These are phyloP conservation scores for Fusarium keratoplasticum DNA, from an alignment of 2,329 filamentous ascomycete species.

Conservation along the genomic window DNA sequence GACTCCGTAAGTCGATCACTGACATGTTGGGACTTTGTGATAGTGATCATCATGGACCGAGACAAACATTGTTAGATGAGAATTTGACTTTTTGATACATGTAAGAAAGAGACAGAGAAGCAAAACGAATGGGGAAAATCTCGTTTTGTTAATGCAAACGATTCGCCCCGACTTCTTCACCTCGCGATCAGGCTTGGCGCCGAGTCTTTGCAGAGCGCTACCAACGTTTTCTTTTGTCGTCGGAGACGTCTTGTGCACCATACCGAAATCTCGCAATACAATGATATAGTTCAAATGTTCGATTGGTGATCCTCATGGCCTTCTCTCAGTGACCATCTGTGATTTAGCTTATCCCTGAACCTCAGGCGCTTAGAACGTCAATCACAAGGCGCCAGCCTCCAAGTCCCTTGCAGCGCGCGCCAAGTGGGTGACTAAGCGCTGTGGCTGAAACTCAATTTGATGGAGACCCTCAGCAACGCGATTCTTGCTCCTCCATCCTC, in stretches of 20 bases:
- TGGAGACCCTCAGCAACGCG: not conserved
- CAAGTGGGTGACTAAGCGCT: not conserved
- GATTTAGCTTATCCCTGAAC: not conserved
- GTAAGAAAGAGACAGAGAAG: not conserved
- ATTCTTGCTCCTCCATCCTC: not conserved
- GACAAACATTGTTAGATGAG: not conserved
- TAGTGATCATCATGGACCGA: not conserved
- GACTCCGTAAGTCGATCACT: fast-evolving
- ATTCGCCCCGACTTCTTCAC: not conserved
- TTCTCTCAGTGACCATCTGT: not conserved
- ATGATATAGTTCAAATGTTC: not conserved
- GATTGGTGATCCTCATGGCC: not conserved
- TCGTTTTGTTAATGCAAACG: not conserved
- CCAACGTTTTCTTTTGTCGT: not conserved
- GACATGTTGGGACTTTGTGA: not conserved
- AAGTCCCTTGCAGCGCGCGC: not conserved
- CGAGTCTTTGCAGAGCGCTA: not conserved
- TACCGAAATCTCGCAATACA: not conserved
- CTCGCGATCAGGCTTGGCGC: not conserved
- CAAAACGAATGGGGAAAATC: not conserved
- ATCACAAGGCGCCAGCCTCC: not conserved
- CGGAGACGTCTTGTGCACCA: not conserved
- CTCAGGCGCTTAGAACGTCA: not conserved
- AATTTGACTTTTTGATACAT: not conserved
- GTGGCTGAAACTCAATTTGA: not conserved